Evolutionary conservation across 257 asterid species (phyloP), one percentile per base, ranked within the genome.

Genomic region (Gentiana dahurica): DNA sequence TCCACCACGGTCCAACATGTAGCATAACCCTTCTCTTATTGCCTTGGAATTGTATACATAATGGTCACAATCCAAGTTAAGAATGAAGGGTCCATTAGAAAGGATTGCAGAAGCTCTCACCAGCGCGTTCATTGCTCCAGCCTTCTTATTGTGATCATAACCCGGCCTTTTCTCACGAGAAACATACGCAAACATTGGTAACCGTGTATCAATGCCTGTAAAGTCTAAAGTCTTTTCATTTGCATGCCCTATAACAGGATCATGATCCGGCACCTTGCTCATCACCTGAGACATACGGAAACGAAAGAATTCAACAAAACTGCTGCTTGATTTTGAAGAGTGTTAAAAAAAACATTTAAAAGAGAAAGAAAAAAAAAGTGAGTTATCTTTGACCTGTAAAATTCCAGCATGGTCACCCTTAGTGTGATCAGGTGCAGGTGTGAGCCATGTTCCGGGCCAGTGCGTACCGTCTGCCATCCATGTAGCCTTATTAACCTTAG

Each of bases 381-480:
- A 13, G 7, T 53, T 32, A 32, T 58, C 44, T 8, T 3, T 1
- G 45, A 81, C 97, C 93, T 89, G 98, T 52, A 91, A 46, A 64
- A 92, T 92, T 36, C 98, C 98, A 5, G 97, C 89, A 58, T 92
- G 98, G 46, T 92, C 98, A 46, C 97, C 89, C 77, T 85, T 87
- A 4, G 71, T 51, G 52, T 92, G 98, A 60, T 92, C 97, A 4
- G 88, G 67, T 2, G 58, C 53, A 3, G 94, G 73, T 3, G 54
- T 47, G 64, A 11, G 77, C 98, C 98, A 92, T 35, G 96, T 87
- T n/a, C 97, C 97, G 0, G 97, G 98, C 98, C 98, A 92, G 51
- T 87, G 97, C 3, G 98, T 92, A 34, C 97, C 95, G 36, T 92
- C 97, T 1, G 97, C 95, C 98, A 92, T 92, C 97, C 97, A 91